Conservation (phyloP, 2,329 filamentous ascomycete genomes). For the Leptosphaerulina australis region DNA sequence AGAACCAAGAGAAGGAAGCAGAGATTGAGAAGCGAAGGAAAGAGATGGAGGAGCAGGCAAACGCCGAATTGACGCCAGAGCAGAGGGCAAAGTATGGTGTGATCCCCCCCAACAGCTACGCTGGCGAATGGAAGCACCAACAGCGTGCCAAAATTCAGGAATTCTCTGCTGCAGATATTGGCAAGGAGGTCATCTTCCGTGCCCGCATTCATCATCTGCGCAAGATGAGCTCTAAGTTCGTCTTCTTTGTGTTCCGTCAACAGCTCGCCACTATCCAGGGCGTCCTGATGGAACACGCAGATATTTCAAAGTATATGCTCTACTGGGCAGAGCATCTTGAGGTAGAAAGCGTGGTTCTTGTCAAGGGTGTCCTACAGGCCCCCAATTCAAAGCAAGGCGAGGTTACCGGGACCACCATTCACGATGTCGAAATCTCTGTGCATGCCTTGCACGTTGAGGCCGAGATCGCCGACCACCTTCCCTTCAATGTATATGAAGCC, state of each 20-base stretch:
- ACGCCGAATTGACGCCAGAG: constrained; percentile 62
- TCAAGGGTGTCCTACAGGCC: constrained; percentile 74
- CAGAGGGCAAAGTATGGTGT: constrained; percentile 65
- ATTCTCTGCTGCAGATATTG: constrained; percentile 60
- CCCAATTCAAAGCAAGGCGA: constrained; percentile 70
- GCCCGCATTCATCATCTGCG: constrained; percentile 79
- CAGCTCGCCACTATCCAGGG: constrained; percentile 84
- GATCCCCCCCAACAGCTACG: constrained; percentile 63
- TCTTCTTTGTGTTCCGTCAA: constrained; percentile 86
- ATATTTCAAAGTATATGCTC: constrained; percentile 75
- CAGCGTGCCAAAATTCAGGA: constrained; percentile 57
- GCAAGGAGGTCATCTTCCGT: constrained; percentile 68
- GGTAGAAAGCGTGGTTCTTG: constrained; percentile 76
- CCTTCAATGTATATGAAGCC: constrained; percentile 73
- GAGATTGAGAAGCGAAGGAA: constrained; percentile 56
- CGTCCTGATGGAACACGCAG: constrained; percentile 69
- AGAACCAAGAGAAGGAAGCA: constrained; percentile 51
- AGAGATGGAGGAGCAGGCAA: constrained; percentile 56
- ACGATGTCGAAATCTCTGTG: constrained; percentile 77
- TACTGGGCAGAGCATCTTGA: constrained; percentile 86
- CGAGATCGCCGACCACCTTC: constrained; percentile 65
- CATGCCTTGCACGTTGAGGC: constrained; percentile 68
- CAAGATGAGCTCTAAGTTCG: constrained; percentile 79
- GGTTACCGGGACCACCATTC: constrained; percentile 75
- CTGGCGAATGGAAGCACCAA: constrained; percentile 57